Conservation (phyloP, 73 alveolate species). For the Tetrahymena elliotti region DNA sequence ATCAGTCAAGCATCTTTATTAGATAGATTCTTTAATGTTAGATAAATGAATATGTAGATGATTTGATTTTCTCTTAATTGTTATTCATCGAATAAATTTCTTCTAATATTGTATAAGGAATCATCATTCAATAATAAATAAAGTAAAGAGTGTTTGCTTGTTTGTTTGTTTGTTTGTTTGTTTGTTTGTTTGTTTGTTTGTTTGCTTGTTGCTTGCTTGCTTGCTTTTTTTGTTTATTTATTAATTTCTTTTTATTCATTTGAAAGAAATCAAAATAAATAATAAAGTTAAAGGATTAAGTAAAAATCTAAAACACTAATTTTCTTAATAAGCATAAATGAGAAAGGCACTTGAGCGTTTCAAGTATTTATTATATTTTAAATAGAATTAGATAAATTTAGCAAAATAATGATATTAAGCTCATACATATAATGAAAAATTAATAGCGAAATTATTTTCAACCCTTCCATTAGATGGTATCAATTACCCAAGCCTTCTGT, state of each 20-base stretch:
- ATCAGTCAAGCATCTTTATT: not conserved
- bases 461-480: not conserved
- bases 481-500: not conserved
- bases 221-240: not conserved
- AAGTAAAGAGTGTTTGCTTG: not conserved
- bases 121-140: not conserved
- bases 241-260: not conserved
- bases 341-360: not conserved
- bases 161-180: not conserved
- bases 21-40: too few species aligned
- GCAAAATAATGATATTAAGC: not conserved
- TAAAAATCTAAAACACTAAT: not conserved
- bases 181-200: not conserved
- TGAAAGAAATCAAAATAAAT: not conserved
- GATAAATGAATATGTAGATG: not conserved
- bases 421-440: not conserved
- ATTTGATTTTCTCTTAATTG: not conserved
- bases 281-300: not conserved
- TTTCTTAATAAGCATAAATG: not conserved
- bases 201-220: not conserved
- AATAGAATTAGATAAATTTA: not conserved
- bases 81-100: not conserved
- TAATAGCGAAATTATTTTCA: not conserved
- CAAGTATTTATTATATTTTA: not conserved
- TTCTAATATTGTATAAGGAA: not conserved